Conservation (phyloP, 2,329 filamentous ascomycete genomes). For the Dactylellina parvicollis region DNA sequence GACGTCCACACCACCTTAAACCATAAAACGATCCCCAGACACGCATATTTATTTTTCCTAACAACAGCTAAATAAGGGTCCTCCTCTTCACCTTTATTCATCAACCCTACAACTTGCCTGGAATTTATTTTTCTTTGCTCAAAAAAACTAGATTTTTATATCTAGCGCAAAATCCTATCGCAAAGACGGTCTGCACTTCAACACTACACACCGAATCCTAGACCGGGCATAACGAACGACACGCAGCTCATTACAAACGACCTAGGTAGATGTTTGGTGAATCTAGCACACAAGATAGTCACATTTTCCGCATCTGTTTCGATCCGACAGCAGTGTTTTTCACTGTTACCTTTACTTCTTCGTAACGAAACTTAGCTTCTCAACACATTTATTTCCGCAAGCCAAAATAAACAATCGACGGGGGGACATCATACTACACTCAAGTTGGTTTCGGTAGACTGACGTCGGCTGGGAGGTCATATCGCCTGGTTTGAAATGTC, state of each 20-base stretch:
- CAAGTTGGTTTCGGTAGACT: conserved; percentile 18
- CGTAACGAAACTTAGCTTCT: not conserved
- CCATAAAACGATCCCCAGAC: conserved; percentile 51
- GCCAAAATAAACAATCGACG: not conserved
- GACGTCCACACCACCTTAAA: conserved; percentile 37
- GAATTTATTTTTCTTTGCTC: conserved; percentile 43
- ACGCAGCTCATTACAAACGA: conserved; percentile 18
- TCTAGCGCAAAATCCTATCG: conserved; percentile 39
- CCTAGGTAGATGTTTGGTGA: not conserved
- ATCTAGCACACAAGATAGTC: conserved; percentile 3
- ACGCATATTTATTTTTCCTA: conserved; percentile 27
- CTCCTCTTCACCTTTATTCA: conserved; percentile 35
- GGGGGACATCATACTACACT: not conserved
- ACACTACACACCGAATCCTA: conserved; percentile 27
- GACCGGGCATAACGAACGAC: conserved; percentile 25
- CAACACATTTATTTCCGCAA: not conserved
- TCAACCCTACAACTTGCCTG: conserved; percentile 34
- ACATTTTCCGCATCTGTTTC: conserved; percentile 1
- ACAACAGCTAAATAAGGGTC: conserved; percentile 42
- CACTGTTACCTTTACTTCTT: conserved; percentile 13
- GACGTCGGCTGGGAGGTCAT: conserved; percentile 17
- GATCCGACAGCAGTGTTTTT: not conserved
- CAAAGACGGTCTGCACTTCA: conserved; percentile 26
- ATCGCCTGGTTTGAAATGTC: conserved; percentile 26
- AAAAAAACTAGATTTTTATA: conserved; percentile 45